Base-by-base conservation (phyloP, 2,329 filamentous ascomycete species). In the Fusarium anthophilum region DNA sequence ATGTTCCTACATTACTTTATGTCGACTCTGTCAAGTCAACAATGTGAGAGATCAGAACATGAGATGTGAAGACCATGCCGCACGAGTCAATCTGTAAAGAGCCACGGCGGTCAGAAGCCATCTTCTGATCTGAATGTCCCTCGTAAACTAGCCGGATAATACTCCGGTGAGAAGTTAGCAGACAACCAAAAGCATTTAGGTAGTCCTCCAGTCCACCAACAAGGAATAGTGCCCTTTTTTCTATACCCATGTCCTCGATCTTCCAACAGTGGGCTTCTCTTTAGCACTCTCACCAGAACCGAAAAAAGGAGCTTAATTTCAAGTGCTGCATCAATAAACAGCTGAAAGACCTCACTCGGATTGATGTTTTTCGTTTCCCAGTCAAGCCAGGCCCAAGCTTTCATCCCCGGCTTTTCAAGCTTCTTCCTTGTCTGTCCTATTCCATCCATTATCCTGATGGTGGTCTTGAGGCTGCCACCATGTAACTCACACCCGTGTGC, bases 361-460 rank as follows among this genome's bases (percentile, higher is more conserved):
- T 50, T 26, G 28, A 35, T 32, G 18, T 26, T 67, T 41, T 58
- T 41, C 32, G 51, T 50, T 63, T 47, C 57, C 43, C 37, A 28
- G 61, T 61, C 39, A 58, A 53, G 56, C 35, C 30, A 28, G 61
- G 61, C 28, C 61, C 66, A 44, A 74, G 70, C 70, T 73, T 53
- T 57, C 47, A 51, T 51, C 66, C 69, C 70, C 70, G 55, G 70
- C 71, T 70, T 73, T 74, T 63, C 66, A 58, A 39, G 57, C 62
- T 45, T 73, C 48, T 63, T 72, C 66, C 66, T 53, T 72, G 53
- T 41, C n/a, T 35, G 11, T 62, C 45, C 32, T 37, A 18, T 53
- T 22, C 50, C 50, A 53, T 53, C n/a, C 50, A 35, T 37, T 37
- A 53, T 60, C 37, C 35, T 59, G 37, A 38, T 48, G 54, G 43